These are phyloP conservation scores for Populus ilicifolia DNA, from an alignment of 345 rosid genomes.

Conservation along the genomic window DNA sequence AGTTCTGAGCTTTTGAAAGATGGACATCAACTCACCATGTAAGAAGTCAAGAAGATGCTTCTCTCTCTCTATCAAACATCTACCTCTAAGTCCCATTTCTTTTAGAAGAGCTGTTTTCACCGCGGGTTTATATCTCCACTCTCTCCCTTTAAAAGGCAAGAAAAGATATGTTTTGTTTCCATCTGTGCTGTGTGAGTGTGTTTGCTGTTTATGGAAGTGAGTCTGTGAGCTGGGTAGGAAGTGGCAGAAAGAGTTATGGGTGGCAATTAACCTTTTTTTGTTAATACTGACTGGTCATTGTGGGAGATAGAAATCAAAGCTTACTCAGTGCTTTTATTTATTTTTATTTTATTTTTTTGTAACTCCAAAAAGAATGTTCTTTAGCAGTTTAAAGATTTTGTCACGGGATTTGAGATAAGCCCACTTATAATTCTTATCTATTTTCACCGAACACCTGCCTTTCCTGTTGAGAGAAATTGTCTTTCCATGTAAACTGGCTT, in stretches of 20 bases:
- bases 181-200: background rate
- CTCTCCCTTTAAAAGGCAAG: conserved; percentile 15
- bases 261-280: background rate
- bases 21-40: background rate
- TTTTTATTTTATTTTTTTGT: background rate
- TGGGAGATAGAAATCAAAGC: background rate
- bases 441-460: background rate
- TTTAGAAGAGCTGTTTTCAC: background rate
- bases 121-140: conserved; percentile 10
- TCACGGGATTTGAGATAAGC: background rate
- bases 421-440: background rate
- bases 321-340: background rate
- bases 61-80: background rate
- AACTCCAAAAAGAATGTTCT: background rate
- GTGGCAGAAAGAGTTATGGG: conserved; percentile 7
- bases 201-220: conserved; percentile 17
- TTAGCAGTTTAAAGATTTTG: background rate
- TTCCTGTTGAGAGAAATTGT: background rate
- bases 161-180: conserved; percentile 12
- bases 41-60: background rate
- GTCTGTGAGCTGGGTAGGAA: conserved; percentile 5
- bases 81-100: background rate
- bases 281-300: background rate
- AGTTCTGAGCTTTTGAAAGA: background rate
- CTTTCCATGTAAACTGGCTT: conserved; percentile 3